Base-by-base conservation (phyloP, 1,284 basidiomycete genomes). In the Porodaedalea pini region DNA sequence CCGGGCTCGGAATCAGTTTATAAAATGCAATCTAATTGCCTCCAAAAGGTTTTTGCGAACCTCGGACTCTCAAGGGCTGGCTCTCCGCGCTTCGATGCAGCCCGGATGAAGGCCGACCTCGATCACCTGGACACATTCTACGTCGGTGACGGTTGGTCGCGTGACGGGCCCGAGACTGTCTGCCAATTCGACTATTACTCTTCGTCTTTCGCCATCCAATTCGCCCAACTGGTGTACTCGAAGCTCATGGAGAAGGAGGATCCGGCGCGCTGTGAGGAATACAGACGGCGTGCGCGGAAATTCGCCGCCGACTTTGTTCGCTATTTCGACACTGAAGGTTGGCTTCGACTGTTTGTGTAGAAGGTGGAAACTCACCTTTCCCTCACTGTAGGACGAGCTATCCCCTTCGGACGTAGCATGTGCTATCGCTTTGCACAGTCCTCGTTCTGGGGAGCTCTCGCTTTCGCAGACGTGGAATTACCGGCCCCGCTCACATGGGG, bases 131-230 rank as follows among this genome's bases (percentile, higher is more conserved):
- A 90, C 67, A 88, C 86, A 3, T 91, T 90, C 73, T 89, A 90
- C 67, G 83, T 89, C 53, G 81, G 85, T 3, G 78, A 81, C 23
- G 86, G 87, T 2, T 90, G 88, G 88, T 88, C 85, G 17, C 75
- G 86, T 51, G 87, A 90, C 69, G 88, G 88, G 0, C 87, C 87
- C 1, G 83, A 86, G 64, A 87, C 87, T 4, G 84, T 90, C 5
- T 75, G 84, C n/a, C 88, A 90, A 66, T 77, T 89, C 27, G 87
- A 90, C 65, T 90, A 90, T 66, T 90, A 90, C 65, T 88, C 85
- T 1, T 87, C 85, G 1, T 88, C 85, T 3, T 91, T 90, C 64
- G 88, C 88, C 13, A 90, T 90, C 64, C 87, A 90, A 67, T 86
- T 81, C 60, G 82, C 88, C 0, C 87, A 90, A 66, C 71, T 90